Evolutionary conservation across 1,284 basidiomycete species (phyloP).

Genomic region (Bjerkandera adusta): DNA sequence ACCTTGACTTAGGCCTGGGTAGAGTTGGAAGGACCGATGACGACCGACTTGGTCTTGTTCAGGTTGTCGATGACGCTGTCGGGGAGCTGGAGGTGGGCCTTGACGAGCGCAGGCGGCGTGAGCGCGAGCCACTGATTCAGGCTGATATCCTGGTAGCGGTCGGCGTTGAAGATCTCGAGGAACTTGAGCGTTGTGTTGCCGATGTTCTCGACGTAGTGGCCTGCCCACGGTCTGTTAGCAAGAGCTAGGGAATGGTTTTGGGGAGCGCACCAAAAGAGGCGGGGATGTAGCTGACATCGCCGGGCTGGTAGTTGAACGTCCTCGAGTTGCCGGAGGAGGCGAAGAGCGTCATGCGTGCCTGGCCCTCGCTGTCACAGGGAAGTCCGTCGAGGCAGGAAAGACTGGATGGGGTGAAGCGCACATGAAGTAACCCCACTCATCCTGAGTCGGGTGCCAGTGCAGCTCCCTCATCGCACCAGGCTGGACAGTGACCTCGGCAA

Average conservation of each 20-base stretch:
- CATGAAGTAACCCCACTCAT: constrained; percentile 63
- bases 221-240: constrained; percentile 27
- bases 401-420: constrained; percentile 21
- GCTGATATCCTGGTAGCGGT: constrained; percentile 29
- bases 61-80: constrained; percentile 29
- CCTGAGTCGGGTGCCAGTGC: constrained; percentile 69
- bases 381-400: constrained; percentile 1
- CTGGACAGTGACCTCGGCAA: constrained; percentile 65
- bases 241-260: constrained; percentile 4
- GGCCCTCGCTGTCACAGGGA: constrained; percentile 42
- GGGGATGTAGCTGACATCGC: constrained; percentile 59
- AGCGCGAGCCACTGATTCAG: constrained; percentile 50
- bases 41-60: constrained; percentile 9
- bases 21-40: too few species aligned
- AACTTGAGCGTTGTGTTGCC: constrained; percentile 58
- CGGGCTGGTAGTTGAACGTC: constrained; percentile 68
- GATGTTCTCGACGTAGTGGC: constrained; percentile 69
- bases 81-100: constrained; percentile 48
- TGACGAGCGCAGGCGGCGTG: not conserved
- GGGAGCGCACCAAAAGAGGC: constrained; percentile 41
- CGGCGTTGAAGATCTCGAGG: constrained; percentile 64
- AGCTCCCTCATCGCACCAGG: constrained; percentile 55
- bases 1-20: too few species aligned
- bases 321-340: constrained; percentile 58
- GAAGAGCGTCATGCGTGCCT: constrained; percentile 55